These are phyloP conservation scores for Barnettozyma sp. DNA, from an alignment of 805 yeast species.

Conservation along the genomic window DNA sequence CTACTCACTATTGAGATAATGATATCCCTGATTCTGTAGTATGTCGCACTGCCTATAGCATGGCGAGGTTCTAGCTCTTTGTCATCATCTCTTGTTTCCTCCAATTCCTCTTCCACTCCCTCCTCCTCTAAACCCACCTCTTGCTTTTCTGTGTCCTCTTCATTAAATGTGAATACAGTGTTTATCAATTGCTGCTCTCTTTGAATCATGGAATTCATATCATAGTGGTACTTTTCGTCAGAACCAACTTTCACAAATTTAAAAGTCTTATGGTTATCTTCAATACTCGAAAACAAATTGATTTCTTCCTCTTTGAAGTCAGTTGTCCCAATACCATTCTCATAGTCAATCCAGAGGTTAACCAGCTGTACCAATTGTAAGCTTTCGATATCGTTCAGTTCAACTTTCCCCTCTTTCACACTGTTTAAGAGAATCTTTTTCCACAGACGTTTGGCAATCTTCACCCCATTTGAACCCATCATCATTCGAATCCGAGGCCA, in stretches of 20 bases:
- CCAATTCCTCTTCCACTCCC: neutral
- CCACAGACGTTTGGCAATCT: slow-evolving; percentile 51
- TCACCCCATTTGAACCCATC: slow-evolving; percentile 56
- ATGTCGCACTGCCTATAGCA: slow-evolving; percentile 4
- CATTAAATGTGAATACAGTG: slow-evolving; percentile 35
- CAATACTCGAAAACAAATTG: slow-evolving; percentile 31
- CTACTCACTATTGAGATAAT: slow-evolving; percentile 30
- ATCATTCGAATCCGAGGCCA: slow-evolving; percentile 64
- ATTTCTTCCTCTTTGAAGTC: slow-evolving; percentile 12
- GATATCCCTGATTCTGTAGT: slow-evolving; percentile 26
- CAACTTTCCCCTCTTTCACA: slow-evolving; percentile 48
- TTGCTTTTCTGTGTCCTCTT: slow-evolving; percentile 3
- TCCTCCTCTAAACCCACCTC: neutral
- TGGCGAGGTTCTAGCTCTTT: slow-evolving; percentile 1
- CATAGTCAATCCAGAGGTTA: slow-evolving; percentile 58
- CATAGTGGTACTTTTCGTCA: slow-evolving; percentile 35
- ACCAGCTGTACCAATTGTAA: slow-evolving; percentile 47
- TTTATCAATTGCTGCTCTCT: slow-evolving; percentile 50
- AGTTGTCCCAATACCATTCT: slow-evolving; percentile 18
- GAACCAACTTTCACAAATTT: slow-evolving; percentile 30
- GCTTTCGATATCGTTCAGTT: slow-evolving; percentile 41
- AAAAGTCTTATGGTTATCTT: slow-evolving; percentile 43
- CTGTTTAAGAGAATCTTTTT: slow-evolving; percentile 55
- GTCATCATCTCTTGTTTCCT: neutral
- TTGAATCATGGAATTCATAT: slow-evolving; percentile 61